Evolutionary conservation across 2,329 filamentous ascomycete genomes (phyloP), one percentile per base, ranked within the genome.

Genomic region (Neurospora crassa): DNA sequence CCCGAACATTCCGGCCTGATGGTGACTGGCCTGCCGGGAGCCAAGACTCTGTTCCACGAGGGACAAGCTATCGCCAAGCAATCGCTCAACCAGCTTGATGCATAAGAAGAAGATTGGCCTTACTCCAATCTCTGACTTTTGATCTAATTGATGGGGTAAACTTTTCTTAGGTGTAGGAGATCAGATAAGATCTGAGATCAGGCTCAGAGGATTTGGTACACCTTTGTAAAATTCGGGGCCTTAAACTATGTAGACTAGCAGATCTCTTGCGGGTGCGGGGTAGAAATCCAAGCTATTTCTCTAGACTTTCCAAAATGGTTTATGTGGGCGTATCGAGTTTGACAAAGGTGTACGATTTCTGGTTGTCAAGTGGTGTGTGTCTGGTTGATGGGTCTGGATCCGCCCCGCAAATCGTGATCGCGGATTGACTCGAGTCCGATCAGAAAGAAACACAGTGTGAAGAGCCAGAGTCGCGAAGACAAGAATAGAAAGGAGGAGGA

Each of bases 31-130:
- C 14, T 29, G 29, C 29, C 29, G 29, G 29, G 29, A 29, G 74
- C 74, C 73, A 74, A 75, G 73, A 20, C 70, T 59, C 24, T 69
- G 69, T 69, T 2, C 72, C 74, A 70, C 69, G 68, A 67, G 45
- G 73, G 67, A 73, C 71, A 75, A 75, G 74, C 73, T 67, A 74
- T 75, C 68, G 73, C 74, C 74, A 75, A 75, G 74, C 67, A 63
- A 40, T 67, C 63, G 14, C 20, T 68, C 41, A 45, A 67, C 34
- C 72, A 68, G n/a, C 43, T 45, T 11, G 41, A 41, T 43, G 40
- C 8, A 20, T 12, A 10, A 8, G 6, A 47, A 34, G 24, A 63
- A 18, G 14, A 14, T 34, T 34, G 6, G 12, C 4, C 10, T 63
- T 37, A 16, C 10, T 63, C 24, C 7, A 29, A 63, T 34, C 53